Evolutionary conservation across 208 protist species (phyloP).

Genomic region (Lotmaria passim): DNA sequence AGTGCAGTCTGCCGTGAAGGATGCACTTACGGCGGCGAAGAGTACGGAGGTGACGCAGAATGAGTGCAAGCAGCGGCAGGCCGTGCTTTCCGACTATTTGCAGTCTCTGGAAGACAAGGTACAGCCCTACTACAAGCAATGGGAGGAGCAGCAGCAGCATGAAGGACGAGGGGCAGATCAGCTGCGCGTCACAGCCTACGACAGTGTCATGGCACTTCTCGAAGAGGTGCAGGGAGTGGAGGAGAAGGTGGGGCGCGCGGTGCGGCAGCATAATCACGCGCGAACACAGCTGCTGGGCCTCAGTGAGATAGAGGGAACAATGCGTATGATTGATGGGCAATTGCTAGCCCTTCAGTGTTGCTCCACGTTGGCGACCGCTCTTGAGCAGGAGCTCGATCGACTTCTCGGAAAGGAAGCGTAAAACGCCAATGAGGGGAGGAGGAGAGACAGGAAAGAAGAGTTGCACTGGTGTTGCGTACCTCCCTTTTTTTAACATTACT

Average conservation of each 20-base stretch:
- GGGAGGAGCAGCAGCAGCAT: conserved; percentile 35
- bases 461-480: not conserved
- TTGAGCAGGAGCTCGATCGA: conserved; percentile 68
- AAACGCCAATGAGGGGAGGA: not conserved
- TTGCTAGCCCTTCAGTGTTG: conserved; percentile 65
- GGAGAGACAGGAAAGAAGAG: not conserved
- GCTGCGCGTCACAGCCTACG: conserved; percentile 51
- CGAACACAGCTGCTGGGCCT: conserved; percentile 39
- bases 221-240: conserved; percentile 69
- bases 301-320: conserved; percentile 55
- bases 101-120: conserved; percentile 73
- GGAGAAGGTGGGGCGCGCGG: conserved; percentile 50
- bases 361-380: conserved; percentile 39
- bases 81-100: conserved; percentile 50
- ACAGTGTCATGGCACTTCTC: conserved; percentile 62
- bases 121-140: conserved; percentile 52
- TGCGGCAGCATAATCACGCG: conserved; percentile 67
- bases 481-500: too few species aligned
- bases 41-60: conserved; percentile 44
- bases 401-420: conserved; percentile 51
- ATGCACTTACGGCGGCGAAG: conserved; percentile 57
- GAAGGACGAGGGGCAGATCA: conserved; percentile 39
- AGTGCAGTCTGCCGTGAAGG: conserved; percentile 51
- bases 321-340: conserved; percentile 68
- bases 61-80: conserved; percentile 63